Evolutionary conservation across 768 basidiomycete genomes (phyloP), one percentile per base, ranked within the genome.

Genomic region (Termitomyces sp.): DNA sequence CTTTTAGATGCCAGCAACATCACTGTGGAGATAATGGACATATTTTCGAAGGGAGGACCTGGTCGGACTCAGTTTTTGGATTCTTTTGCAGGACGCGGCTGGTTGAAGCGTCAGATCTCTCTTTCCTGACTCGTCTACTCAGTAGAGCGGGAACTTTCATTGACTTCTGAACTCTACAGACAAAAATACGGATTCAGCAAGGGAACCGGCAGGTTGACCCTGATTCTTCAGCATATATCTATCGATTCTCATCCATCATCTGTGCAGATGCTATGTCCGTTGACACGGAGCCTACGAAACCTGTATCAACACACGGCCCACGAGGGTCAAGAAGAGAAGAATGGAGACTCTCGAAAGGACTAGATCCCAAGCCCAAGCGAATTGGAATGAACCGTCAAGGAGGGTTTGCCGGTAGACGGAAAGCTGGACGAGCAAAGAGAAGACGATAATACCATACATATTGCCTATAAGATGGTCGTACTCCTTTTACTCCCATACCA

Each of bases 281-380:
- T 44, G 87, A 91, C 53, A 56, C 70, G 27, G 71, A 71, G 48
- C 63, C 65, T 58, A 54, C 73, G 4, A 69, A 69, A 51, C 70
- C 68, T 22, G 78, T 94, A 61, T 94, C 93, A 9, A 95, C 93
- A 3, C 91, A 94, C 65, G 93, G 93, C 13, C 81, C 87, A 3
- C 84, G 92, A 34, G 76, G 79, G 52, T 89, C 90, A 50, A 77
- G 93, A 60, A 79, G 90, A 62, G 93, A 93, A 69, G 78, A 85
- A 63, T 95, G 93, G 93, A 77, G 92, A 68, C 74, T 74, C 57
- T 87, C 92, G 24, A 95, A 93, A 69, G 93, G 93, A 33, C 67
- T 91, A 71, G 67, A 75, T 8, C 72, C 84, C 27, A 69, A 81
- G 63, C 77, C 82, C 8, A 77, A 76, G 60, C 69, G 78, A 9